Evolutionary conservation across 2,329 filamentous ascomycete species (phyloP).

Genomic region (Hymenoscyphus albidus): DNA sequence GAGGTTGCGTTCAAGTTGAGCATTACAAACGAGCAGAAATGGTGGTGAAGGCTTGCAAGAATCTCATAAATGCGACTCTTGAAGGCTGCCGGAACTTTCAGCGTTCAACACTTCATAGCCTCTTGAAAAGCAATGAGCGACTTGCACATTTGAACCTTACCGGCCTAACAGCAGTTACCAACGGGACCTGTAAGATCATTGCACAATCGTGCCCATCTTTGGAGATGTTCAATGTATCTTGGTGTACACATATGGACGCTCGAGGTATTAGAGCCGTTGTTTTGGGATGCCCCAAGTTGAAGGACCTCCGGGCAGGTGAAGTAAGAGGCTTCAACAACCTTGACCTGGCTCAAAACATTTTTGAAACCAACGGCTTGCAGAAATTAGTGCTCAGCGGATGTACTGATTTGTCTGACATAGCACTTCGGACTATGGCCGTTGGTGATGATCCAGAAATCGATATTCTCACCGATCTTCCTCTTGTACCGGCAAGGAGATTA

Average conservation of each 20-base stretch:
- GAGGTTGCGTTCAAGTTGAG: slow-evolving; percentile 85
- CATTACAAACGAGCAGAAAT: slow-evolving; percentile 74
- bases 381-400: slow-evolving; percentile 79
- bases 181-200: slow-evolving; percentile 82
- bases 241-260: slow-evolving; percentile 84
- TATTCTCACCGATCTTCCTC: slow-evolving; percentile 68
- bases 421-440: slow-evolving; percentile 69
- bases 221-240: slow-evolving; percentile 85
- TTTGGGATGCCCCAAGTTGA: slow-evolving; percentile 66
- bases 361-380: slow-evolving; percentile 76
- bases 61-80: slow-evolving; percentile 81
- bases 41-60: slow-evolving; percentile 78
- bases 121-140: slow-evolving; percentile 69
- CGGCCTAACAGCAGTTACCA: slow-evolving; percentile 74
- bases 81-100: slow-evolving; percentile 87
- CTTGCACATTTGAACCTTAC: slow-evolving; percentile 85
- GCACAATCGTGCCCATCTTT: slow-evolving; percentile 75
- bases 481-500: slow-evolving; percentile 73
- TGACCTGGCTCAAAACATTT: slow-evolving; percentile 69
- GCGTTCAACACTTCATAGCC: slow-evolving; percentile 69
- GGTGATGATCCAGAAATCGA: slow-evolving; percentile 76
- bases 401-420: slow-evolving; percentile 70
- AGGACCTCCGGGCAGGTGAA: slow-evolving; percentile 78
- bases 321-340: slow-evolving; percentile 73
- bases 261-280: slow-evolving; percentile 70